Percentiles rank a stretch among this genome's conserved stretches.
Evolutionary conservation across 345 rosid species (phyloP).

Genomic region (Euphorbia peplus): DNA sequence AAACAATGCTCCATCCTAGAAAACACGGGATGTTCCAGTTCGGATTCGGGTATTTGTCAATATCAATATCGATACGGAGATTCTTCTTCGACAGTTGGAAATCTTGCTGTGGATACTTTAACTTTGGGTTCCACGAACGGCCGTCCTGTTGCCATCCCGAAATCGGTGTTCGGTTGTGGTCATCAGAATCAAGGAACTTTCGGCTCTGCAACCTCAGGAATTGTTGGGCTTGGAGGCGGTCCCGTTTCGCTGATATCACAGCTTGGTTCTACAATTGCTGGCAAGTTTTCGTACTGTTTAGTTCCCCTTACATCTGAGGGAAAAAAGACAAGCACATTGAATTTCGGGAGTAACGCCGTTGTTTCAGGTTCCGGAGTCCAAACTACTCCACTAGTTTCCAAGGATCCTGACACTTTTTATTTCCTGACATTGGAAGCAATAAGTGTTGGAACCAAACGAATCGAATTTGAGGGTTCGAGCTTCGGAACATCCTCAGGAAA

Average conservation of each 20-base stretch:
- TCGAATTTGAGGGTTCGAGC: background rate
- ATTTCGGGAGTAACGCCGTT: constrained; percentile 43
- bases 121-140: constrained; percentile 43
- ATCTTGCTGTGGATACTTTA: constrained; percentile 15
- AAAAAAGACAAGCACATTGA: constrained; percentile 38
- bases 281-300: constrained; percentile 64
- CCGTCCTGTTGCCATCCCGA: constrained; percentile 32
- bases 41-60: background rate
- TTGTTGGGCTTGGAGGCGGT: constrained; percentile 65
- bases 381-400: constrained; percentile 37
- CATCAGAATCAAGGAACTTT: constrained; percentile 45
- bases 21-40: background rate
- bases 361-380: constrained; percentile 40
- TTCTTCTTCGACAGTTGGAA: constrained; percentile 7
- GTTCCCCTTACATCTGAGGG: constrained; percentile 34
- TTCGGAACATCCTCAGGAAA: constrained; percentile 30
- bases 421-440: constrained; percentile 1
- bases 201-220: constrained; percentile 36
- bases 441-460: background rate
- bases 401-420: background rate
- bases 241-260: constrained; percentile 46
- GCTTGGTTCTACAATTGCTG: constrained; percentile 35
- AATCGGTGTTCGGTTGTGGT: constrained; percentile 50
- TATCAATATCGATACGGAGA: constrained; percentile 17
- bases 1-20: background rate